A percentile compares a stretch with the other conserved stretches of the same genome.
Conservation (phyloP, 2,329 filamentous ascomycete genomes). For the Diaporthe australafricana region DNA sequence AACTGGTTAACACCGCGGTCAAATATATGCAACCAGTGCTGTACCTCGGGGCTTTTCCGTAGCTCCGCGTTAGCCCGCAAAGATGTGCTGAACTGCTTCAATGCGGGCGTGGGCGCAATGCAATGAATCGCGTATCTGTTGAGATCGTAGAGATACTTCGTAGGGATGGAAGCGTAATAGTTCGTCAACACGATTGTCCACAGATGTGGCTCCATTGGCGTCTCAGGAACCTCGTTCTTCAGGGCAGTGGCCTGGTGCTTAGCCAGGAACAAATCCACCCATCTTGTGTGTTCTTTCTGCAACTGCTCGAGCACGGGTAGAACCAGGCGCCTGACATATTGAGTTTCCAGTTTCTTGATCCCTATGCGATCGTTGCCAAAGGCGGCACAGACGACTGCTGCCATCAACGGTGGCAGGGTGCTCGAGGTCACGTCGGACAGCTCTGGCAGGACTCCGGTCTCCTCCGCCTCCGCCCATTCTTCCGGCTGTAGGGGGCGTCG, state of each 20-base stretch:
- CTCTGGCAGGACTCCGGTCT: constrained; percentile 12
- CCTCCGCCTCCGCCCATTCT: constrained; percentile 25
- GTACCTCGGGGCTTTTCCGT: not conserved
- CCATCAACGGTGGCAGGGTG: constrained; percentile 24
- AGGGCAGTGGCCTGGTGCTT: constrained; percentile 17
- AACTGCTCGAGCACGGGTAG: constrained; percentile 16
- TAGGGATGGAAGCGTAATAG: not conserved
- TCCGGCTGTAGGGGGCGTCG: not conserved
- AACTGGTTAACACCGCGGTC: not conserved
- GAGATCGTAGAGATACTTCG: constrained; percentile 1
- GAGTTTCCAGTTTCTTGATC: not conserved
- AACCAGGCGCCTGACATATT: constrained; percentile 18
- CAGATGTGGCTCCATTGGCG: not conserved
- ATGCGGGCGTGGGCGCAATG: constrained; percentile 7
- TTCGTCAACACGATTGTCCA: not conserved
- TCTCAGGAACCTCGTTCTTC: not conserved
- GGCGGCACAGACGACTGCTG: not conserved
- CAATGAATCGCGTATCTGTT: constrained; percentile 7
- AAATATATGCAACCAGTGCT: constrained; percentile 18
- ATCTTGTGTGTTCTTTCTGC: constrained; percentile 20
- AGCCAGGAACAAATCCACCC: constrained; percentile 28
- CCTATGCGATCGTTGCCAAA: constrained; percentile 10
- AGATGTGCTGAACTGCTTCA: constrained; percentile 11
- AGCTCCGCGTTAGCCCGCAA: not conserved
- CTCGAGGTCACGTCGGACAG: not conserved